phyloP scores from a whole-genome alignment of 257 asterid genomes.

The Schizonepeta tenuifolia region DNA sequence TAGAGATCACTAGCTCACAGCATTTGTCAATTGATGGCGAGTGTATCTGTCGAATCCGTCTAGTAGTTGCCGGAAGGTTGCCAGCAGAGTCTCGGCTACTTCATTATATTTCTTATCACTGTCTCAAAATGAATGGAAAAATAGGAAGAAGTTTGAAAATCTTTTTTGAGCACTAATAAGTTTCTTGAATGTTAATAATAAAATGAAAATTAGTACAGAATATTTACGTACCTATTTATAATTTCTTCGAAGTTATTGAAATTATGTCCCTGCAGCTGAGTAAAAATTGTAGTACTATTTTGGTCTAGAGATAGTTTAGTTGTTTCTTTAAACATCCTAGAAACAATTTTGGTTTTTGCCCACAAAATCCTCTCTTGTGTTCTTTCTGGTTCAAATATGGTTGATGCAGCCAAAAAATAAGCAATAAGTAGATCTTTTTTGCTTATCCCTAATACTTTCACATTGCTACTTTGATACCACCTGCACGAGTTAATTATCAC shows the following conservation, averaged over 20 bases:
- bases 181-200: too few species aligned
- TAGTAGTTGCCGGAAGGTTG: slow-evolving; percentile 29
- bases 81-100: not conserved
- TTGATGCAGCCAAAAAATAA: slow-evolving; percentile 45
- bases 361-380: slow-evolving; percentile 46
- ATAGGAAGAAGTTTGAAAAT: too few species aligned
- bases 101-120: not conserved
- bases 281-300: slow-evolving; percentile 11
- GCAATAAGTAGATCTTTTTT: slow-evolving; percentile 36
- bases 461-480: slow-evolving; percentile 38
- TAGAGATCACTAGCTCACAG: slow-evolving; percentile 41
- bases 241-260: not conserved
- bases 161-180: too few species aligned
- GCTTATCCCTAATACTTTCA: slow-evolving; percentile 37
- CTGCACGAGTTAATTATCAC: slow-evolving; percentile 24
- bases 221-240: slow-evolving; percentile 22
- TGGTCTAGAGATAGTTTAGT: slow-evolving; percentile 16
- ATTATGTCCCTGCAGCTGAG: not conserved
- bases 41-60: slow-evolving; percentile 28
- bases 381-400: slow-evolving; percentile 42
- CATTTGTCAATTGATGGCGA: slow-evolving; percentile 28
- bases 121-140: not conserved
- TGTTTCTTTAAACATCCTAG: slow-evolving; percentile 17
- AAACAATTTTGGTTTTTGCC: slow-evolving; percentile 43
- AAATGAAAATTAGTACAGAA: too few species aligned